phyloP scores from a whole-genome alignment of 2,329 filamentous ascomycete species.

The Periconia digitata region DNA sequence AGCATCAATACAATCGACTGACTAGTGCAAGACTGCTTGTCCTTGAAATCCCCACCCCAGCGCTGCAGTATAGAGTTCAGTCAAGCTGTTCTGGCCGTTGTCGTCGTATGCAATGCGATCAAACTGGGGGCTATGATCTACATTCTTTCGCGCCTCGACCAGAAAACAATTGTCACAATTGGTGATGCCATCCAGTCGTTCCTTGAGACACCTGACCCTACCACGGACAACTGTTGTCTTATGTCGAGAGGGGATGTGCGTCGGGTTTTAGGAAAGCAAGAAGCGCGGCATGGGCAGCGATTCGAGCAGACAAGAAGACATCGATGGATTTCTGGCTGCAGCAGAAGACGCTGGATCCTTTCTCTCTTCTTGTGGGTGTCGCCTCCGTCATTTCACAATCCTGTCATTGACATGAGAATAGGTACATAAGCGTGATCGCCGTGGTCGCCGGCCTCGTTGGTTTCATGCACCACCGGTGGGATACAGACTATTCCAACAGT shows the following conservation, averaged over 20 bases:
- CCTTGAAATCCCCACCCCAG: conserved; percentile 2
- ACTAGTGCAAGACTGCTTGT: conserved; percentile 21
- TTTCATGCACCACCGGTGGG: no score
- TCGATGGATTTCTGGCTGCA: conserved; percentile 7
- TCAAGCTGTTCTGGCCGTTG: conserved; percentile 12
- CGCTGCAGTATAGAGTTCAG: conserved; percentile 14
- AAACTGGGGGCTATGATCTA: background rate
- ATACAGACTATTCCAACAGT: no score
- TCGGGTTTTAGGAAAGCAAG: background rate
- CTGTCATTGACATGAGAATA: no score
- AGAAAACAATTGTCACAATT: conserved; percentile 1
- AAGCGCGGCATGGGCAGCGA: background rate
- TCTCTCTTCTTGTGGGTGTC: conserved; percentile 8
- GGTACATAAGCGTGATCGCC: no score
- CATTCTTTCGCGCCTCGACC: background rate
- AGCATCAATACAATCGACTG: no score
- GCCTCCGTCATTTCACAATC: no score
- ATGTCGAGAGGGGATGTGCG: conserved; percentile 5
- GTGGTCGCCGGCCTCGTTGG: no score
- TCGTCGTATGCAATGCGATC: conserved; percentile 1
- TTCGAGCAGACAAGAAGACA: conserved; percentile 1
- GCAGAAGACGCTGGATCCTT: conserved; percentile 7
- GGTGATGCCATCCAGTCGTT: conserved; percentile 5
- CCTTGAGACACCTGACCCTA: background rate
- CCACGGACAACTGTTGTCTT: conserved; percentile 16